These are phyloP conservation scores for Diplodia sapinea DNA, from an alignment of 2,329 filamentous ascomycete genomes.

Conservation along the genomic window DNA sequence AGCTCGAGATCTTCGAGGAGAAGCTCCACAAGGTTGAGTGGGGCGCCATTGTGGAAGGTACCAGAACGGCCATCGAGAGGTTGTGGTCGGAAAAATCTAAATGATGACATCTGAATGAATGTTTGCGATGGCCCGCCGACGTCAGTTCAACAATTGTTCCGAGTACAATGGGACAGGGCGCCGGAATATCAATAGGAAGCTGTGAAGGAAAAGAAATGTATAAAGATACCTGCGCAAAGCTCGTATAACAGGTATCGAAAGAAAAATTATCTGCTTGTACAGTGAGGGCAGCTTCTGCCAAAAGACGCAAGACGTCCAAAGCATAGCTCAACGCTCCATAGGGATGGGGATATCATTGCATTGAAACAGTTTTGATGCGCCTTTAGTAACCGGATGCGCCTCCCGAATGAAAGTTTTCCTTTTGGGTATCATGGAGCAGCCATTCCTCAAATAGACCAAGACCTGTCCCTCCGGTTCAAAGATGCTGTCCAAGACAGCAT, in stretches of 20 bases:
- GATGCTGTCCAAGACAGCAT: constrained; percentile 16
- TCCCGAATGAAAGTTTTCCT: background rate
- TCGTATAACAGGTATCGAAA: too few species aligned
- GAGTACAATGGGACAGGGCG: background rate
- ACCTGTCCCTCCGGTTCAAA: constrained; percentile 18
- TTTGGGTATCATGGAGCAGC: constrained; percentile 12
- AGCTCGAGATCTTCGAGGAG: constrained; percentile 71
- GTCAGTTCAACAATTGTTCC: background rate
- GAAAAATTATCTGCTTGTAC: background rate
- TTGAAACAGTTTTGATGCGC: background rate
- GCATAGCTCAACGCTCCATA: background rate
- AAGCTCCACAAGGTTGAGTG: constrained; percentile 81
- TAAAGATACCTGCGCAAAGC: too few species aligned
- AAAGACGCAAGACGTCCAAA: background rate
- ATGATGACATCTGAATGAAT: background rate
- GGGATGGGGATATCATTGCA: background rate
- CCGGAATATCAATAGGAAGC: background rate
- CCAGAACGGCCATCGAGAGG: constrained; percentile 44
- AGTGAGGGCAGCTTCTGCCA: background rate
- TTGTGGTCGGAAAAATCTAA: constrained; percentile 20
- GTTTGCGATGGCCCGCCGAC: background rate
- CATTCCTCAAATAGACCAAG: constrained; percentile 17
- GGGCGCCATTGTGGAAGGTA: constrained; percentile 77
- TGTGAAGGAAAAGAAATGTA: background rate
- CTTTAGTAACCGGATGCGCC: background rate